phyloP scores from a whole-genome alignment of 2,329 filamentous ascomycete species.

The Diaporthe nobilis region DNA sequence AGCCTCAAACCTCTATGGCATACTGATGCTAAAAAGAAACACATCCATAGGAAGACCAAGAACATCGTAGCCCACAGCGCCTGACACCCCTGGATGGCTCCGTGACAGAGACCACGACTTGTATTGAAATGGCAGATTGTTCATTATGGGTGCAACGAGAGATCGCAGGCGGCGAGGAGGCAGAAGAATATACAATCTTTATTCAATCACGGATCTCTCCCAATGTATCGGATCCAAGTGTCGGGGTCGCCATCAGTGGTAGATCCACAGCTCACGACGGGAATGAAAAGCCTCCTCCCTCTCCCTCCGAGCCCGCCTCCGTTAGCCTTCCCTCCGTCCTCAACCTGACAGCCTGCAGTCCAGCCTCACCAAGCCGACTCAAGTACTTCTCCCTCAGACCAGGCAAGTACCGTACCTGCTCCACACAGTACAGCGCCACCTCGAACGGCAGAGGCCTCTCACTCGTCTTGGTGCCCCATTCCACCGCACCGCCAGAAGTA shows the following conservation, averaged over 20 bases:
- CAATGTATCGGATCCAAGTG: rapidly evolving
- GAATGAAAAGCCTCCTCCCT: background rate
- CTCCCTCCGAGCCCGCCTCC: background rate
- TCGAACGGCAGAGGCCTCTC: background rate
- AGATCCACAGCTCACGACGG: background rate
- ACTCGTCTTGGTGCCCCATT: background rate
- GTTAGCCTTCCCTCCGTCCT: background rate
- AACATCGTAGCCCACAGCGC: background rate
- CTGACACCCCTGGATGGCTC: background rate
- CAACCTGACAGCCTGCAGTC: background rate
- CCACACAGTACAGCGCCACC: background rate
- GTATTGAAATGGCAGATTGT: too few species aligned
- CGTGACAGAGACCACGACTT: background rate
- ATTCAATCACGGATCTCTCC: background rate
- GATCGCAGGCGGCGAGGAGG: too few species aligned
- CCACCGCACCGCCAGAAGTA: background rate
- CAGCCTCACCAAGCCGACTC: background rate
- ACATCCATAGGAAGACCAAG: too few species aligned
- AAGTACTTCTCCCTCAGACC: background rate
- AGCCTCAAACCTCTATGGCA: background rate
- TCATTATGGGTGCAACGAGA: too few species aligned
- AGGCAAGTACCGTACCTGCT: slow-evolving; percentile 4
- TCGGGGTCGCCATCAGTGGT: background rate
- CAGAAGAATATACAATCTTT: background rate
- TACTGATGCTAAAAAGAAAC: background rate